Base-by-base conservation (phyloP, 2,329 filamentous ascomycete species). In the Epichloe coenophiala region DNA sequence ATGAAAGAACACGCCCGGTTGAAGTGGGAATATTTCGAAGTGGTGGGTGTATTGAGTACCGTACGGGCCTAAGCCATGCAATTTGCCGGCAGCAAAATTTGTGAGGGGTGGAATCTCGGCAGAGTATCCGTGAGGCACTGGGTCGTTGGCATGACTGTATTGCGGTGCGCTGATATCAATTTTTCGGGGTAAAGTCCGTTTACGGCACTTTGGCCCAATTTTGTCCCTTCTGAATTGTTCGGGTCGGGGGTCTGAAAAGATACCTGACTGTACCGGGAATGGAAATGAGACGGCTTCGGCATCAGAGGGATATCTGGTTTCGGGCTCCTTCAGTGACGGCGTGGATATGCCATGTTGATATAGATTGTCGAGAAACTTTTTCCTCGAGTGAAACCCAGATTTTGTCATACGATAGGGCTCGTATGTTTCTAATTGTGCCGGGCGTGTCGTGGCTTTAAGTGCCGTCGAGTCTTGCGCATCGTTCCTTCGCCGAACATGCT, bases 21-120 rank as follows among this genome's bases (percentile, higher is more conserved):
- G 72, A 33, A 84, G 64, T 17, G 80, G 79, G 49, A 81, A 80
- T 4, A 78, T 63, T 44, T 83, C 78, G 54, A 84, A 84, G 58
- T 84, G 74, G 36, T 76, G 71, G 0, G 78, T 76, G 59, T 83
- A 84, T 23, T 72, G 70, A 1, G 76, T 78, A 1, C 80, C 80
- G 59, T 78, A 81, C 1, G 78, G 76, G 0, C 75, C 78, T 7
- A 84, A 64, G 1, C 79, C 78, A 11, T 61, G 56, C n/a, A 83
- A 56, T 43, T 61, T 69, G 43, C 54, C 56, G 3, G 56, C 55
- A 7, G 62, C 57, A 33, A 42, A 33, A 21, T 59, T 39, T 12
- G 52, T 53, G 43, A 46, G 41, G 3, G 49, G 31, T 21, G 57
- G 57, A 5, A 49, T 41, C 1, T 49, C 44, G 13, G 55, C 47